Conservation (phyloP, 129 eudicot species). For the Calendula officinalis region DNA sequence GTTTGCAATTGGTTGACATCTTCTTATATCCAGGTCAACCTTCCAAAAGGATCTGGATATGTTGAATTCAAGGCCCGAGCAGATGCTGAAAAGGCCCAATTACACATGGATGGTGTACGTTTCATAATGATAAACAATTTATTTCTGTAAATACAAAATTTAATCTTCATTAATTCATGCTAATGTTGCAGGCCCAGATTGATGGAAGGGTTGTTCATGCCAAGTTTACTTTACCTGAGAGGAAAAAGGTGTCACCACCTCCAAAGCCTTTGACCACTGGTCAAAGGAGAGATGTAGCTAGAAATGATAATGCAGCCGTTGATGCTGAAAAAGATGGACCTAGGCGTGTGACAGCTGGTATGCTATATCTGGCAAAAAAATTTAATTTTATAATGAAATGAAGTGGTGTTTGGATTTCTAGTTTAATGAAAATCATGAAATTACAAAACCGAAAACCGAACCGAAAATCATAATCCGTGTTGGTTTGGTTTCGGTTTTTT, state of each 20-base stretch:
- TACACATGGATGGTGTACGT: slow-evolving; percentile 34
- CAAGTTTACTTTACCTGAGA: slow-evolving; percentile 72
- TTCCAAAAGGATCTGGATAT: slow-evolving; percentile 15
- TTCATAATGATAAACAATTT: neutral
- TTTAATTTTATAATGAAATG: neutral
- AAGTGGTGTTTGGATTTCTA: neutral
- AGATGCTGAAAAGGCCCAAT: slow-evolving; percentile 8
- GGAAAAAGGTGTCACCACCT: slow-evolving; percentile 68
- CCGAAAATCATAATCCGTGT: no score
- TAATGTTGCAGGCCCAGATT: slow-evolving; percentile 10
- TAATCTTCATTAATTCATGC: no score
- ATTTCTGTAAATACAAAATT: neutral
- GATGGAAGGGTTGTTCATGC: slow-evolving; percentile 20
- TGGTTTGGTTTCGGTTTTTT: no score
- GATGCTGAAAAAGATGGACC: neutral
- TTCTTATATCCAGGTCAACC: slow-evolving; percentile 62
- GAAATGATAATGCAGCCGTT: slow-evolving; percentile 41
- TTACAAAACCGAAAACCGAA: no score
- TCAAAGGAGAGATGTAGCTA: slow-evolving; percentile 54
- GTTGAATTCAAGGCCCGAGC: slow-evolving; percentile 7
- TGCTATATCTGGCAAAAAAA: no score
- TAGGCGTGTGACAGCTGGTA: neutral
- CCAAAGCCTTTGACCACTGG: slow-evolving; percentile 53
- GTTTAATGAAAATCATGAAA: no score
- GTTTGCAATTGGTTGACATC: neutral